Evolutionary conservation across 257 asterid genomes (phyloP).

Genomic region (Plectranthus barbatus): DNA sequence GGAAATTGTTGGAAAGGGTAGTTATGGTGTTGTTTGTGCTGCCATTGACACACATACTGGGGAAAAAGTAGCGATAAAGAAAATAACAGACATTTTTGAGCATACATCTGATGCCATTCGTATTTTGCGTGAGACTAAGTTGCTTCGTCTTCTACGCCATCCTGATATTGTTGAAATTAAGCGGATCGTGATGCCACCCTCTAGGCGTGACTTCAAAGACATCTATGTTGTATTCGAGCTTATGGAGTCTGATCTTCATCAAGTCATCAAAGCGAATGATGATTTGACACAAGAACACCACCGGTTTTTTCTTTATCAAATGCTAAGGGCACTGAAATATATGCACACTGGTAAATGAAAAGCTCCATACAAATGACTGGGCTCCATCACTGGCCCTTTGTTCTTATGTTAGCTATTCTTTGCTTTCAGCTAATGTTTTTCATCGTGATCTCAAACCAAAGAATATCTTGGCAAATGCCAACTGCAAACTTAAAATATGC

Average conservation of each 20-base stretch:
- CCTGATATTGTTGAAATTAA: slow-evolving; percentile 92
- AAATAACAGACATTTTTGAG: slow-evolving; percentile 75
- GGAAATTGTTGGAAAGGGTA: slow-evolving; percentile 86
- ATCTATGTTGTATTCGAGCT: slow-evolving; percentile 89
- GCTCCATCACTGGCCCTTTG: too few relatives aligned
- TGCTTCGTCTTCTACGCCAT: slow-evolving; percentile 78
- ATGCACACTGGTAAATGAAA: slow-evolving; percentile 81
- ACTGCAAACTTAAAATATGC: slow-evolving; percentile 89
- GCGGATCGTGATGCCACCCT: slow-evolving; percentile 85
- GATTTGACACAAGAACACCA: slow-evolving; percentile 90
- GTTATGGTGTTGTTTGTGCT: slow-evolving; percentile 94
- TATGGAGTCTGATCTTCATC: slow-evolving; percentile 97
- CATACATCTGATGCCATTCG: slow-evolving; percentile 83
- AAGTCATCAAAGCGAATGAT: slow-evolving; percentile 89
- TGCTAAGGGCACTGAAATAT: slow-evolving; percentile 78
- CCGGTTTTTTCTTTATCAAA: slow-evolving; percentile 85
- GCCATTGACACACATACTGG: slow-evolving; percentile 86
- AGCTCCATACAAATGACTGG: not conserved
- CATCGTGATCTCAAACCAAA: slow-evolving; percentile 95
- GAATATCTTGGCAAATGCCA: slow-evolving; percentile 94
- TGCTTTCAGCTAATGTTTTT: slow-evolving; percentile 78
- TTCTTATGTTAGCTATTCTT: slow-evolving; percentile 15
- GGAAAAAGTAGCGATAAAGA: slow-evolving; percentile 88
- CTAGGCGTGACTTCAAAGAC: slow-evolving; percentile 76
- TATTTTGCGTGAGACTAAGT: slow-evolving; percentile 78